Conservation (phyloP, 2,329 filamentous ascomycete species). For the Trichoderma endophyticum region DNA sequence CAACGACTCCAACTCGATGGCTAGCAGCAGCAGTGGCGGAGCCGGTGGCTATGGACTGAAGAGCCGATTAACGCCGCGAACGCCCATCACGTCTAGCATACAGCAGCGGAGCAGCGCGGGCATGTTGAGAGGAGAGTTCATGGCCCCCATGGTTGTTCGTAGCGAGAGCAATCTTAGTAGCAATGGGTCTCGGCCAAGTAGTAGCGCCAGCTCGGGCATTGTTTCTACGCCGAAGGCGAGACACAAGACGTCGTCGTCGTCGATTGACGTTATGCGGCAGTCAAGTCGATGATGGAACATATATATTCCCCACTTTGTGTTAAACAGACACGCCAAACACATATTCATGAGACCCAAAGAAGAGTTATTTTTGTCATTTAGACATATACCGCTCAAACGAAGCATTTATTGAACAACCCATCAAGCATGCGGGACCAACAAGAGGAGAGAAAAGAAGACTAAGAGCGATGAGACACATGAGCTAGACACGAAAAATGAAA, state of each 20-base stretch:
- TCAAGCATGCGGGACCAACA: not conserved
- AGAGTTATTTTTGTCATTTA: not conserved
- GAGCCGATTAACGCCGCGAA: constrained; percentile 39
- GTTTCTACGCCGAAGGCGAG: constrained; percentile 14
- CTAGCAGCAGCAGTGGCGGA: constrained; percentile 21
- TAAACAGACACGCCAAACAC: not conserved
- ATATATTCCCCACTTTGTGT: not conserved
- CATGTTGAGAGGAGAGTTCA: constrained; percentile 19
- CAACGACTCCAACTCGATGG: constrained; percentile 34
- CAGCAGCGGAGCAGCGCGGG: constrained; percentile 24
- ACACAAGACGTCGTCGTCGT: constrained; percentile 4
- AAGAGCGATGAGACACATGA: not conserved
- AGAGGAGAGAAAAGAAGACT: not conserved
- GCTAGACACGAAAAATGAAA: not conserved
- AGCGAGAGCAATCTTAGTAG: constrained; percentile 39
- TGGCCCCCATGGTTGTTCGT: constrained; percentile 33
- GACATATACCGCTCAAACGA: not conserved
- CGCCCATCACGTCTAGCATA: constrained; percentile 32
- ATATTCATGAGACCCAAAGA: not conserved
- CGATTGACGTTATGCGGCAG: constrained; percentile 13
- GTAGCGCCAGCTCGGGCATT: constrained; percentile 15
- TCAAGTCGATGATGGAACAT: not conserved
- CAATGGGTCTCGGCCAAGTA: constrained; percentile 19
- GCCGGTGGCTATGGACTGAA: constrained; percentile 24
- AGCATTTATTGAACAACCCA: not conserved